phyloP scores from a whole-genome alignment of 306 rosid species.

The Bauhinia variegata region DNA sequence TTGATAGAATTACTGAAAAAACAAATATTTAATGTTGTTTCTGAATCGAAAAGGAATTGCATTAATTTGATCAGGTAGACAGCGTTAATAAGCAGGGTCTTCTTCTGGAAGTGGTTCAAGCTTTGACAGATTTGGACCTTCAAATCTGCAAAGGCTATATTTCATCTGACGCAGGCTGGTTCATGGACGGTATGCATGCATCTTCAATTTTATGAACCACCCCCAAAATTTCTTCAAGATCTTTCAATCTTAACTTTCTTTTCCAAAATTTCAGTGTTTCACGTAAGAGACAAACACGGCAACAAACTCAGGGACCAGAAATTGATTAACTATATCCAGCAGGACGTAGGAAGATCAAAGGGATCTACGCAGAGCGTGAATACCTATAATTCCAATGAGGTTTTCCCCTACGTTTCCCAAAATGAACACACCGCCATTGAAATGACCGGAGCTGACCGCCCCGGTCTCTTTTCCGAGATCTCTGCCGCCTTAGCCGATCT shows the following conservation, averaged over 20 bases:
- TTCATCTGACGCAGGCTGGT: slow-evolving; percentile 79
- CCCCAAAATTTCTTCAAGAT: not conserved
- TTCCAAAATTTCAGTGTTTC: slow-evolving; percentile 53
- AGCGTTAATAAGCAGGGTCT: slow-evolving; percentile 72
- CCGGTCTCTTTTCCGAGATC: slow-evolving; percentile 70
- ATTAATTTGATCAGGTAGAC: slow-evolving; percentile 58
- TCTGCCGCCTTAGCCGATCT: slow-evolving; percentile 63
- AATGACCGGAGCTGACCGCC: slow-evolving; percentile 61
- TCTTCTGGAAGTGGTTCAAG: slow-evolving; percentile 72
- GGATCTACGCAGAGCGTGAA: slow-evolving; percentile 36
- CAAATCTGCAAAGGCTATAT: slow-evolving; percentile 64
- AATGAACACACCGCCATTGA: slow-evolving; percentile 58
- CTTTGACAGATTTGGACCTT: slow-evolving; percentile 74
- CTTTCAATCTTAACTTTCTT: not conserved
- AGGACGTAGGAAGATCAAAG: slow-evolving; percentile 57
- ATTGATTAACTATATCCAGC: slow-evolving; percentile 53
- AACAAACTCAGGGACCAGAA: slow-evolving; percentile 59
- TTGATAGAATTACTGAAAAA: not conserved
- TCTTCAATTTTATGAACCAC: not conserved
- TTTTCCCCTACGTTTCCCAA: slow-evolving; percentile 23
- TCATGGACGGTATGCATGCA: slow-evolving; percentile 60
- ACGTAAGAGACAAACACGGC: slow-evolving; percentile 63
- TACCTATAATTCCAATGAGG: slow-evolving; percentile 36
- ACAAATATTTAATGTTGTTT: not conserved
- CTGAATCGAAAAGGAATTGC: too few species aligned